A percentile compares a stretch with the other conserved stretches of the same genome.
Conservation (phyloP, 257 asterid genomes). For the Solanum sejunctum region DNA sequence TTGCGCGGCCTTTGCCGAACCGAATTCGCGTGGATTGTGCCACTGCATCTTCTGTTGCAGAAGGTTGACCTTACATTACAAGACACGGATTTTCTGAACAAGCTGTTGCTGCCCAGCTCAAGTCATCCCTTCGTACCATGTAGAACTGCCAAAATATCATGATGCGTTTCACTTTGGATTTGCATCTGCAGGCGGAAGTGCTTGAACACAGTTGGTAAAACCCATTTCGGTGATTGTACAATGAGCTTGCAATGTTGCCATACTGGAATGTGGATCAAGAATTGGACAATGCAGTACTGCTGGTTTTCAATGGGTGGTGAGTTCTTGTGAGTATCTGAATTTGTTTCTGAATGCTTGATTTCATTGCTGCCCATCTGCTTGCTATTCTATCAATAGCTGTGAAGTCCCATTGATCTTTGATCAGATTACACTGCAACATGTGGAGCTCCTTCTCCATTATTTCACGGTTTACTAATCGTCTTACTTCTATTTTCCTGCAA, state of each 20-base stretch:
- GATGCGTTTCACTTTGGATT: background rate
- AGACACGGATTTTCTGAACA: background rate
- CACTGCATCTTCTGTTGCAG: constrained; percentile 22
- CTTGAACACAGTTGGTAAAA: background rate
- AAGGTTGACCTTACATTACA: constrained; percentile 10
- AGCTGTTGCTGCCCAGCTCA: background rate
- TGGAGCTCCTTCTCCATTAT: background rate
- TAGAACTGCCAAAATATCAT: background rate
- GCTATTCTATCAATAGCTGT: background rate
- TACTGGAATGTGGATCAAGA: background rate
- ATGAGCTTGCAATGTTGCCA: background rate
- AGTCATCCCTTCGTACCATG: background rate
- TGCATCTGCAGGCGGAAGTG: background rate
- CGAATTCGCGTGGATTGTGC: constrained; percentile 39
- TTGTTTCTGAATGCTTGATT: background rate
- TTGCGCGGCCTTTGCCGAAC: constrained; percentile 74
- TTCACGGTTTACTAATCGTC: background rate
- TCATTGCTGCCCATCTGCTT: background rate
- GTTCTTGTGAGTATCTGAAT: background rate
- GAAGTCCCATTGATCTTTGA: background rate
- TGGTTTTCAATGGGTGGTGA: background rate
- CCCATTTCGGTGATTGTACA: background rate
- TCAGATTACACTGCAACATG: background rate
- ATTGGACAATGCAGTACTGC: background rate
- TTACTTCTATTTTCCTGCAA: background rate